Conservation (phyloP, 1,284 basidiomycete species). For the Moesziomyces globuligerus region DNA sequence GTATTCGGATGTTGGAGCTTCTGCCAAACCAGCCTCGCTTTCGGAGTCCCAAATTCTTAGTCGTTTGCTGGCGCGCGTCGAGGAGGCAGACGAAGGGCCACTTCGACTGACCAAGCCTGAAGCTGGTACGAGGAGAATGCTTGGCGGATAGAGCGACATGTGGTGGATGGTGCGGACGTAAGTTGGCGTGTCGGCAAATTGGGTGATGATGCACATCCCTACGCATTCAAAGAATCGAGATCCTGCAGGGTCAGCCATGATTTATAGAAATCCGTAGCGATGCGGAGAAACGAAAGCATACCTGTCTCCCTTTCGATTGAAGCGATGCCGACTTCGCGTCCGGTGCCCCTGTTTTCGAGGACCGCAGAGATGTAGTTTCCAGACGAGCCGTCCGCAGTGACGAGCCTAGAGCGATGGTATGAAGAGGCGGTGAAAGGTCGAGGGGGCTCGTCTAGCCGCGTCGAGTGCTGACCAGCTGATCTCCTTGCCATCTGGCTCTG, state of each 20-base stretch:
- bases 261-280: not conserved
- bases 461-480: too few relatives aligned
- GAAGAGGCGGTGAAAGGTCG: slow-evolving; percentile 43
- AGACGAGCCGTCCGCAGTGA: slow-evolving; percentile 35
- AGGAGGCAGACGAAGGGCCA: not conserved
- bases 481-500: too few relatives aligned
- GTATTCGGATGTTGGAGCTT: not conserved
- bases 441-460: slow-evolving; percentile 7
- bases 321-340: slow-evolving; percentile 84
- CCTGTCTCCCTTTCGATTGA: slow-evolving; percentile 84
- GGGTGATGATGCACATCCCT: slow-evolving; percentile 25
- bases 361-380: slow-evolving; percentile 47
- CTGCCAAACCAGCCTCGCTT: not conserved
- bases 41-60: not conserved
- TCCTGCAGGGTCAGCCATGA: not conserved
- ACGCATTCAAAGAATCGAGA: slow-evolving; percentile 68
- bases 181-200: slow-evolving; percentile 71
- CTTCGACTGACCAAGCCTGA: slow-evolving; percentile 1
- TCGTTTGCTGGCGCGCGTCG: slow-evolving; percentile 7
- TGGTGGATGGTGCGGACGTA: slow-evolving; percentile 89
- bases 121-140: slow-evolving; percentile 72
- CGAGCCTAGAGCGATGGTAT: slow-evolving; percentile 35
- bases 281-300: slow-evolving; percentile 55
- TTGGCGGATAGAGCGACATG: slow-evolving; percentile 79
- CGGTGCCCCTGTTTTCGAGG: slow-evolving; percentile 70